These are phyloP conservation scores for Wallacemonas rigidus DNA, from an alignment of 208 protist species.

Conservation along the genomic window DNA sequence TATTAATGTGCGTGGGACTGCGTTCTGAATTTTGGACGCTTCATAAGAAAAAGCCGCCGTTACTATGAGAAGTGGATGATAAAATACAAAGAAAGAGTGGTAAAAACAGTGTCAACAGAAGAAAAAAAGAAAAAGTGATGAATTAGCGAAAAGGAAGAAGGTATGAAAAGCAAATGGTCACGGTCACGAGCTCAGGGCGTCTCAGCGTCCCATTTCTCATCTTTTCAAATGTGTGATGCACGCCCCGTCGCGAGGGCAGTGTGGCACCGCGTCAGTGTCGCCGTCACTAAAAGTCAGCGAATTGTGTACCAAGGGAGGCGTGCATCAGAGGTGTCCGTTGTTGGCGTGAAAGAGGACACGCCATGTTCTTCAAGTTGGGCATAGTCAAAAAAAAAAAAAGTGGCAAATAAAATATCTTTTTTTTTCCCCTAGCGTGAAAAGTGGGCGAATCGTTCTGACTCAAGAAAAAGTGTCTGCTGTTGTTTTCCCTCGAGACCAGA, in stretches of 20 bases:
- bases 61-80: neutral
- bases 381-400: conserved; percentile 4
- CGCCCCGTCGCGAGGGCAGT: no score
- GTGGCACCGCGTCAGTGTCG: no score
- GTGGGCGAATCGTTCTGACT: neutral
- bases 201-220: no score
- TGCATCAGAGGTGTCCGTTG: no score
- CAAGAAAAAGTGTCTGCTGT: conserved; percentile 15
- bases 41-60: neutral
- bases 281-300: no score
- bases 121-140: conserved; percentile 12
- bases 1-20: neutral
- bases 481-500: conserved; percentile 3
- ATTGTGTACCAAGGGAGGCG: no score
- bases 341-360: no score
- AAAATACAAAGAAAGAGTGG: conserved; percentile 12
- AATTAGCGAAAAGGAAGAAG: neutral
- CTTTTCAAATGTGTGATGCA: no score
- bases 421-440: neutral
- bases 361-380: no score
- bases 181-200: neutral
- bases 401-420: neutral
- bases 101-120: conserved; percentile 15
- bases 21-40: neutral
- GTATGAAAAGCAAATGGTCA: neutral